These are phyloP conservation scores for Exophiala sp. DNA, from an alignment of 2,329 filamentous ascomycete species.

Conservation along the genomic window DNA sequence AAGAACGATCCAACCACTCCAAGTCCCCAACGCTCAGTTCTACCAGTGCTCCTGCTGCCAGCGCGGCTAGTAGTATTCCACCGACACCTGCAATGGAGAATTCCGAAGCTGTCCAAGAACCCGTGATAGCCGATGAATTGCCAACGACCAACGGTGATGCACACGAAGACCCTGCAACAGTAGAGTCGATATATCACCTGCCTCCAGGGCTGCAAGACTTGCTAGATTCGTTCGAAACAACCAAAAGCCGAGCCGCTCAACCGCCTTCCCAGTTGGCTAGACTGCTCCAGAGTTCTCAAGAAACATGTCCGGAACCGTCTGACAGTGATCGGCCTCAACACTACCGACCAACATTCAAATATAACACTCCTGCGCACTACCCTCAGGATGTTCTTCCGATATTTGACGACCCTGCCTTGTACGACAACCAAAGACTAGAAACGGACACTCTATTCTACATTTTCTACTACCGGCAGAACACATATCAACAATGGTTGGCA, in stretches of 20 bases:
- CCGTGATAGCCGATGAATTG: conserved; percentile 37
- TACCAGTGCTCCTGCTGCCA: conserved; percentile 40
- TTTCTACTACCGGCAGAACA: conserved; percentile 97
- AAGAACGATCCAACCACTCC: conserved; percentile 34
- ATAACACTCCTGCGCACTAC: conserved; percentile 74
- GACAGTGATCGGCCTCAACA: conserved; percentile 78
- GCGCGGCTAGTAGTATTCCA: conserved; percentile 39
- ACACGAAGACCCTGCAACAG: conserved; percentile 46
- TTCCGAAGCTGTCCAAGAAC: conserved; percentile 35
- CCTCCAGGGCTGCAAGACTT: conserved; percentile 84
- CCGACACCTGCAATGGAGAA: conserved; percentile 46
- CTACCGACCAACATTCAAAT: conserved; percentile 77
- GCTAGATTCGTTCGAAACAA: conserved; percentile 81
- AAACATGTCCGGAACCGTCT: conserved; percentile 63
- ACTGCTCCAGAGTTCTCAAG: conserved; percentile 69
- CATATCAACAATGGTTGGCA: conserved; percentile 89
- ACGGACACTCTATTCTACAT: conserved; percentile 97
- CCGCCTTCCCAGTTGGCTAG: conserved; percentile 62
- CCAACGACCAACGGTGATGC: conserved; percentile 47
- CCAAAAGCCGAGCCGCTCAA: conserved; percentile 61
- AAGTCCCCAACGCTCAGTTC: conserved; percentile 50
- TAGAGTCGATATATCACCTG: conserved; percentile 88
- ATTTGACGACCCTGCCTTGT: conserved; percentile 84
- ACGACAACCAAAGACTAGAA: conserved; percentile 69
- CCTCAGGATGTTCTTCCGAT: conserved; percentile 87